A percentile compares a stretch with the other conserved stretches of the same genome.
Conservation (phyloP, 1,139 yeast genomes). For the Geotrichum candidum region DNA sequence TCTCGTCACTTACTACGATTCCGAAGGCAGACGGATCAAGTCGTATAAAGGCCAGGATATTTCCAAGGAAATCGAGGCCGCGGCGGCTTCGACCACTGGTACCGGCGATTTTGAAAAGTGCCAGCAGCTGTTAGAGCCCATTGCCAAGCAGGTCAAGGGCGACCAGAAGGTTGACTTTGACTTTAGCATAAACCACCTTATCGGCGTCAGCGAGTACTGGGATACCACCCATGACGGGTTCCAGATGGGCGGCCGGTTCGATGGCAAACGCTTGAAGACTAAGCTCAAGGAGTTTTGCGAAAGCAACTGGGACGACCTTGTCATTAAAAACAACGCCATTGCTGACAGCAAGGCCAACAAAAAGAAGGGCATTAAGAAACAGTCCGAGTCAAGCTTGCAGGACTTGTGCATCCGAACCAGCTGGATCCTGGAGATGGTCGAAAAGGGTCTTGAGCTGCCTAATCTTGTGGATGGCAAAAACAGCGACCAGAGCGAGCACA, state of each 20-base stretch:
- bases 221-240: slow-evolving; percentile 55
- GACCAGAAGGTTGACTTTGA: slow-evolving; percentile 58
- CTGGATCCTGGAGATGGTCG: slow-evolving; percentile 66
- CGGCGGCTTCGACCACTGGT: slow-evolving; percentile 41
- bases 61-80: slow-evolving; percentile 7
- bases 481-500: slow-evolving; percentile 5
- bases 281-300: slow-evolving; percentile 46
- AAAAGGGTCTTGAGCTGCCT: slow-evolving; percentile 70
- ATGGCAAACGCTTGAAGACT: slow-evolving; percentile 38
- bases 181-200: slow-evolving; percentile 58
- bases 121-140: slow-evolving; percentile 46
- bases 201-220: slow-evolving; percentile 83
- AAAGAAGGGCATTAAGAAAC: slow-evolving; percentile 31
- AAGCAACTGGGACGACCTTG: slow-evolving; percentile 41
- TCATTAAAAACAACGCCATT: slow-evolving; percentile 25
- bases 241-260: slow-evolving; percentile 37
- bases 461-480: slow-evolving; percentile 37
- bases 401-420: slow-evolving; percentile 61
- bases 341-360: slow-evolving; percentile 8
- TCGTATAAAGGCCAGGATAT: slow-evolving; percentile 25
- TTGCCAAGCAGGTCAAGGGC: slow-evolving; percentile 34
- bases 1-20: slow-evolving; percentile 10
- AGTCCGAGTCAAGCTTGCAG: slow-evolving; percentile 40
- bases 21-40: slow-evolving; percentile 12
- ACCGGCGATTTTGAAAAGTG: slow-evolving; percentile 57